Evolutionary conservation across 2,329 filamentous ascomycete genomes (phyloP).

Genomic region (Fusarium sp.): DNA sequence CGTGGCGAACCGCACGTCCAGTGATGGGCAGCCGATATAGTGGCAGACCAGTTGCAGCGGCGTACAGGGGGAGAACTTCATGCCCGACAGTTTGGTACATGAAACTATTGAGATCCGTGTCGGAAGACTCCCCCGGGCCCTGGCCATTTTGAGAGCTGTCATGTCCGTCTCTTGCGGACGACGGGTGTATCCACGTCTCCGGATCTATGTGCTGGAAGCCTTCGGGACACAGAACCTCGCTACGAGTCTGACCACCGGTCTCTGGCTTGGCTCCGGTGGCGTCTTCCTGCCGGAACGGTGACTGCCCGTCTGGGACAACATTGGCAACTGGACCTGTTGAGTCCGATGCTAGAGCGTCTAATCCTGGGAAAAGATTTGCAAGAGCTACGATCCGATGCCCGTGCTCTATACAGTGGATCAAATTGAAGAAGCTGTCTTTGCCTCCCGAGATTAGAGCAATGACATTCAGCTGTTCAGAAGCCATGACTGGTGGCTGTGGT

Average conservation of each 20-base stretch:
- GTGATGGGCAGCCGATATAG: constrained; percentile 83
- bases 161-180: constrained; percentile 8
- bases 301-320: constrained; percentile 14
- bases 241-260: constrained; percentile 5
- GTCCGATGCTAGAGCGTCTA: constrained; percentile 16
- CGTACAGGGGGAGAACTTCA: constrained; percentile 85
- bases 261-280: constrained; percentile 18
- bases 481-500: constrained; percentile 48
- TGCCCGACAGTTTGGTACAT: constrained; percentile 99
- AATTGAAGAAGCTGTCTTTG: constrained; percentile 95
- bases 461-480: constrained; percentile 71
- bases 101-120: constrained; percentile 86
- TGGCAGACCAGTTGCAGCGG: constrained; percentile 80
- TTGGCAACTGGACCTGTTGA: constrained; percentile 11
- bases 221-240: constrained; percentile 25
- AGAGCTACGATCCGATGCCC: constrained; percentile 88
- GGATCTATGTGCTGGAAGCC: constrained; percentile 41
- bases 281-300: constrained; percentile 24
- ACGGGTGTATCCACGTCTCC: constrained; percentile 33
- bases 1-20: constrained; percentile 76
- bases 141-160: constrained; percentile 11
- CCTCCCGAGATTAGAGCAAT: constrained; percentile 95
- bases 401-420: constrained; percentile 88
- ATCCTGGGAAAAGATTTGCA: constrained; percentile 79
- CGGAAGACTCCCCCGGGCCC: constrained; percentile 33